Conservation (phyloP, 2,329 filamentous ascomycete species). For the Westerdykella aurantiaca region DNA sequence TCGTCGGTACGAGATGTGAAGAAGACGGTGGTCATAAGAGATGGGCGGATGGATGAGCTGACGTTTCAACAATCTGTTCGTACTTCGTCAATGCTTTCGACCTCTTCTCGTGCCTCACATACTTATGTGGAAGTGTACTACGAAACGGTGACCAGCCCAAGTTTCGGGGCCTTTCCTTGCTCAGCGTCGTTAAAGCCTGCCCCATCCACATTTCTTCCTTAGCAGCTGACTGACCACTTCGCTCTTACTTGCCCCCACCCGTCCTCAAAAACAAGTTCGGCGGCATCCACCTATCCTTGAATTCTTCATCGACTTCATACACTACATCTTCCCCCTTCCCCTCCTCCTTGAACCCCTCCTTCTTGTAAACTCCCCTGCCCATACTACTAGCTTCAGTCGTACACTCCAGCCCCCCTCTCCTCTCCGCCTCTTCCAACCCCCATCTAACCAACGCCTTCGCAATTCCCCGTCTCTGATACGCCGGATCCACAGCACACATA, state of each 20-base stretch:
- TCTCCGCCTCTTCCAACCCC: constrained; percentile 32
- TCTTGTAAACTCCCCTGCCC: constrained; percentile 30
- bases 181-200: too few relatives aligned
- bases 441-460: constrained; percentile 30
- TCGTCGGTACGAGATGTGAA: too few relatives aligned
- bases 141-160: too few relatives aligned
- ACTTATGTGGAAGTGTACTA: too few relatives aligned
- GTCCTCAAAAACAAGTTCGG: constrained; percentile 35
- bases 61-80: too few relatives aligned
- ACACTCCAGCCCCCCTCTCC: constrained; percentile 29
- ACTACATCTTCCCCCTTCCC: constrained; percentile 22
- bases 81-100: too few relatives aligned
- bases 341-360: constrained; percentile 28
- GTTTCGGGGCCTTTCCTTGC: too few relatives aligned
- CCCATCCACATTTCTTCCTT: too few relatives aligned
- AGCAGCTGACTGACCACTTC: too few relatives aligned
- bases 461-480: constrained; percentile 45
- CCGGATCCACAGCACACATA: constrained; percentile 46
- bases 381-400: constrained; percentile 35
- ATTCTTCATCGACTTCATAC: constrained; percentile 31
- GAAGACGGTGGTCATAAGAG: too few relatives aligned
- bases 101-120: too few relatives aligned
- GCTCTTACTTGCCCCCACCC: constrained; percentile 2
- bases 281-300: constrained; percentile 24
- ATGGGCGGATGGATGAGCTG: too few relatives aligned